Evolutionary conservation across 768 basidiomycete species (phyloP).

Genomic region (Porpolomopsis calyptriformis): DNA sequence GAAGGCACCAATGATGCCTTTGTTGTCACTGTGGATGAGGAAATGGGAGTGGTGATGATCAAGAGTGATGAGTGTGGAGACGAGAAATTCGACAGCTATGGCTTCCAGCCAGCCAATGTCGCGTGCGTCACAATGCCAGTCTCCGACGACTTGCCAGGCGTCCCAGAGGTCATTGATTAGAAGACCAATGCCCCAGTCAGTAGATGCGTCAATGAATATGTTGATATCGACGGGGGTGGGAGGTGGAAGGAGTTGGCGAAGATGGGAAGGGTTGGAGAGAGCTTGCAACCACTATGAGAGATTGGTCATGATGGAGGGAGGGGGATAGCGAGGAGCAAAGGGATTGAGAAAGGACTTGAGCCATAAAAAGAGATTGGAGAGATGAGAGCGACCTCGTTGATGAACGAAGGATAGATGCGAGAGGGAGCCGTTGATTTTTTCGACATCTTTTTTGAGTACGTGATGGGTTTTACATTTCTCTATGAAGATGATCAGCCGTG

Average conservation of each 20-base stretch:
- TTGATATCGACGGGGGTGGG: slow-evolving; percentile 1
- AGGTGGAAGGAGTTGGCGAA: slow-evolving; percentile 10
- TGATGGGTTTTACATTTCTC: background rate
- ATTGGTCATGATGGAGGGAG: slow-evolving; percentile 15
- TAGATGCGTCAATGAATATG: slow-evolving; percentile 12
- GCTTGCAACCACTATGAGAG: slow-evolving; percentile 23
- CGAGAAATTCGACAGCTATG: slow-evolving; percentile 5
- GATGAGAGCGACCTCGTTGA: slow-evolving; percentile 15
- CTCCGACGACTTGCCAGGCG: slow-evolving; percentile 14
- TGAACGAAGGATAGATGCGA: slow-evolving; percentile 19
- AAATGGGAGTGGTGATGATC: slow-evolving; percentile 11
- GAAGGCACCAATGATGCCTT: slow-evolving; percentile 25
- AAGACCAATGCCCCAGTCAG: slow-evolving; percentile 9
- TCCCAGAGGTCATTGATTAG: slow-evolving; percentile 13
- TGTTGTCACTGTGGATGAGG: slow-evolving; percentile 23
- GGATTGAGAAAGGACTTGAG: slow-evolving; percentile 15
- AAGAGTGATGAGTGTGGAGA: background rate
- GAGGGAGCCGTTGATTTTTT: slow-evolving; percentile 22
- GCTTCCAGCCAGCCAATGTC: slow-evolving; percentile 9
- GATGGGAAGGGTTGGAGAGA: background rate
- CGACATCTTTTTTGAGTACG: slow-evolving; percentile 5
- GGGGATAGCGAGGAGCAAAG: slow-evolving; percentile 11
- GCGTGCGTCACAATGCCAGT: slow-evolving; percentile 11
- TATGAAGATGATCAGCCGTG: slow-evolving; percentile 6
- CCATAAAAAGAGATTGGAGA: slow-evolving; percentile 19